Evolutionary conservation across 495 filamentous ascomycete species (phyloP).

Genomic region (Aspergillus baeticus): DNA sequence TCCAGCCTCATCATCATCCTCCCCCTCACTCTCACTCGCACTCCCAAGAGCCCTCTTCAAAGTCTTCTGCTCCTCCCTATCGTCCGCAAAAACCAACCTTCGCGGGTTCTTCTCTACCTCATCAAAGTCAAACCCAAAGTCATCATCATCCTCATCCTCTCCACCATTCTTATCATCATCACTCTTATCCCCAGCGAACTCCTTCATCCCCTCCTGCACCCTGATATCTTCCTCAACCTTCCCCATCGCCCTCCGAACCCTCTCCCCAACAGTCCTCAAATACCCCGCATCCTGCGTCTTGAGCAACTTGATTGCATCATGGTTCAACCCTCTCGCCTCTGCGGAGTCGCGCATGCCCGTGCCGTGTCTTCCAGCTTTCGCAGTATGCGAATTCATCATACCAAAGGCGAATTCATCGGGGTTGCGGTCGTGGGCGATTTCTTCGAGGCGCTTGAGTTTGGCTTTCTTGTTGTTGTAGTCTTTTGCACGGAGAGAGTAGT

Average conservation of each 20-base stretch:
- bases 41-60: constrained; percentile 23
- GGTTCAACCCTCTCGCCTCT: constrained; percentile 43
- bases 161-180: constrained; percentile 26
- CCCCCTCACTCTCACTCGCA: constrained; percentile 19
- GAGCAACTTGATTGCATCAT: constrained; percentile 76
- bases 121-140: constrained; percentile 28
- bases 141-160: constrained; percentile 27
- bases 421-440: constrained; percentile 84
- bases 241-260: constrained; percentile 58
- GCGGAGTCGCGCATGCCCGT: constrained; percentile 46
- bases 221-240: constrained; percentile 54
- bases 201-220: constrained; percentile 37
- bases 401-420: constrained; percentile 95
- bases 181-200: constrained; percentile 26
- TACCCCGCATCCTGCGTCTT: constrained; percentile 98
- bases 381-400: constrained; percentile 65
- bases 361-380: constrained; percentile 59
- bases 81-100: constrained; percentile 59
- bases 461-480: constrained; percentile 85
- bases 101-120: constrained; percentile 25
- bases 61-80: constrained; percentile 47
- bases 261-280: constrained; percentile 64
- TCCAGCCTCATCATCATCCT: constrained; percentile 30
- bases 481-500: constrained; percentile 87
- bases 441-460: constrained; percentile 71